Evolutionary conservation across 202 grass and related monocot species (phyloP).

Genomic region (Brachypodium distachyon): DNA sequence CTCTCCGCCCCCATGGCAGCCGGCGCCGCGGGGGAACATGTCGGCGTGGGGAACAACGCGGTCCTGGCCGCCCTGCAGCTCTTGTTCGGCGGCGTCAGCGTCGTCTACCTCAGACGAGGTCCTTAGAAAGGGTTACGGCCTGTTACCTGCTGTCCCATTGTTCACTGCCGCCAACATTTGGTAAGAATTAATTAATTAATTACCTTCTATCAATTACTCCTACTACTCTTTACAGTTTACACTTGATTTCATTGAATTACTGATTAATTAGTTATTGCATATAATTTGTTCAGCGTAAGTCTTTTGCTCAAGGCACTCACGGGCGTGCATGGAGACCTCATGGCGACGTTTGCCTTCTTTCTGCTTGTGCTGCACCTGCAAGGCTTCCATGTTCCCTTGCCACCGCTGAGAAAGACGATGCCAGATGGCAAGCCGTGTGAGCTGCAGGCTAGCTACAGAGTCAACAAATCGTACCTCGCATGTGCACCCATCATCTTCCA

Average conservation of each 20-base stretch:
- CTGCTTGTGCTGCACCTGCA: neutral
- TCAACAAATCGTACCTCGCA: neutral
- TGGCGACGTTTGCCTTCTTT: neutral
- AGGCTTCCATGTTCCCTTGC: neutral
- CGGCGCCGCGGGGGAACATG: neutral
- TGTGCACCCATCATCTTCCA: neutral
- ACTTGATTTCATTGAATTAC: neutral
- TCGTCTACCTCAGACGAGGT: neutral
- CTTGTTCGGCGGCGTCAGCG: neutral
- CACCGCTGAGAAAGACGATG: neutral
- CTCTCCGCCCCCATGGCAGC: neutral
- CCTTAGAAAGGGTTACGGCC: neutral
- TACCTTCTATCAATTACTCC: too few relatives aligned
- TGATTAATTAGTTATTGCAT: neutral
- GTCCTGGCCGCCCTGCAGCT: neutral
- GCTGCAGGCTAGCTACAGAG: neutral
- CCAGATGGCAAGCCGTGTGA: neutral
- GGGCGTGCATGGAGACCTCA: neutral
- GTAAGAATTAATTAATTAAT: neutral
- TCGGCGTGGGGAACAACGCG: neutral
- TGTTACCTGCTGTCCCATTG: neutral
- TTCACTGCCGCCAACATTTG: neutral
- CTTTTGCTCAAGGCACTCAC: neutral
- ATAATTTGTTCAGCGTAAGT: neutral
- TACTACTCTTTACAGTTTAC: too few relatives aligned